A percentile compares a stretch with the other conserved stretches of the same genome.
These are phyloP conservation scores for Aureobasidium sp. DNA, from an alignment of 2,329 filamentous ascomycete species.

Conservation along the genomic window DNA sequence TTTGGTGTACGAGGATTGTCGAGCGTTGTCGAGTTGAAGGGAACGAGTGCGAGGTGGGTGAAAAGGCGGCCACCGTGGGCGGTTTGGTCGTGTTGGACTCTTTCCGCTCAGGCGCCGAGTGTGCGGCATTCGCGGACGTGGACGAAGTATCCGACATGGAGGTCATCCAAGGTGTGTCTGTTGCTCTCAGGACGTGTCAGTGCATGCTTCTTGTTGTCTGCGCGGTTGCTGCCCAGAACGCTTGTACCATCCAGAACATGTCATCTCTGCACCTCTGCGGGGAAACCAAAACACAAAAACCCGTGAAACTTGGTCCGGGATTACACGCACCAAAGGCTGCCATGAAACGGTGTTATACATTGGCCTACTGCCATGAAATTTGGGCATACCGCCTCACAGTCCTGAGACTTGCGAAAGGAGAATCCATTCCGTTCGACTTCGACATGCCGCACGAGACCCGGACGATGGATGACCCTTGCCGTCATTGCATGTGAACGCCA, in stretches of 20 bases:
- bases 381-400: background rate
- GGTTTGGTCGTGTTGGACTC: constrained; percentile 13
- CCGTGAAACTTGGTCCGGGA: background rate
- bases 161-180: constrained; percentile 43
- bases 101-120: constrained; percentile 26
- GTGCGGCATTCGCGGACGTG: constrained; percentile 29
- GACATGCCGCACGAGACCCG: constrained; percentile 6
- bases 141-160: constrained; percentile 42
- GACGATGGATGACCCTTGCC: background rate
- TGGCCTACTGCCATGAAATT: background rate
- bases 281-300: background rate
- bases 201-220: background rate
- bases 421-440: background rate
- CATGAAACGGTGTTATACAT: background rate
- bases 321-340: constrained; percentile 6
- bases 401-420: background rate
- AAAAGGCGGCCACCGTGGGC: constrained; percentile 83
- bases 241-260: background rate
- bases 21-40: constrained; percentile 61
- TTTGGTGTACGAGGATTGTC: constrained; percentile 92
- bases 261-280: constrained; percentile 6
- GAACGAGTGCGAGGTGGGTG: constrained; percentile 63
- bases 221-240: constrained; percentile 1
- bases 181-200: constrained; percentile 14
- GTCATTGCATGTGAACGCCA: constrained; percentile 12